Percentiles rank a stretch among this genome's conserved stretches.
Conservation (phyloP, 2,329 filamentous ascomycete species). For the Phyllosticta citribraziliensis region DNA sequence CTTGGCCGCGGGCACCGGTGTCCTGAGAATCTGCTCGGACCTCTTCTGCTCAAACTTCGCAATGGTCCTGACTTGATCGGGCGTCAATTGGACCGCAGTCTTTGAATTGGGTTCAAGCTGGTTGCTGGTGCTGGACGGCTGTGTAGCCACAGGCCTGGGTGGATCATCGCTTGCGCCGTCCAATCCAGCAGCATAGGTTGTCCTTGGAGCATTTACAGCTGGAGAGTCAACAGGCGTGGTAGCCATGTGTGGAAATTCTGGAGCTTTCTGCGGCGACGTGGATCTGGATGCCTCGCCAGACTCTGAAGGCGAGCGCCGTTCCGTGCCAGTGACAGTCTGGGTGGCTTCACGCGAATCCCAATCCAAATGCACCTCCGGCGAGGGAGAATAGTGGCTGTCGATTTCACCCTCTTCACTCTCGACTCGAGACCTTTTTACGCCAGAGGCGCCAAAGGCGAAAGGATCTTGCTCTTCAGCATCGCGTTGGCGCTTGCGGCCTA, state of each 20-base stretch:
- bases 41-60: neutral
- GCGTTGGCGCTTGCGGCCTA: conserved; percentile 29
- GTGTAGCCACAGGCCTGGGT: neutral
- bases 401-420: neutral
- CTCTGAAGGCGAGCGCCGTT: neutral
- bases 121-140: neutral
- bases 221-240: neutral
- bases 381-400: neutral
- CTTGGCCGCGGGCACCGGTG: neutral
- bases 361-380: neutral
- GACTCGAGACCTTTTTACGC: neutral
- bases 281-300: neutral
- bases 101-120: neutral
- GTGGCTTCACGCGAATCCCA: conserved; percentile 1
- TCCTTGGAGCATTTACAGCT: neutral
- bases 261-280: neutral
- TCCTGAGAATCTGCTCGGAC: neutral
- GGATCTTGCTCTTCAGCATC: neutral
- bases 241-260: conserved; percentile 2
- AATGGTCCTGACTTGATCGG: neutral
- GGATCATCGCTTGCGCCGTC: neutral
- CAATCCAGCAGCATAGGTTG: neutral
- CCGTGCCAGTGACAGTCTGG: neutral
- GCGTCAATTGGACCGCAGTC: neutral
- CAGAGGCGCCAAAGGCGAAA: neutral